These are phyloP conservation scores for Talaromyces pinophilus DNA, from an alignment of 2,329 filamentous ascomycete genomes.

Conservation along the genomic window DNA sequence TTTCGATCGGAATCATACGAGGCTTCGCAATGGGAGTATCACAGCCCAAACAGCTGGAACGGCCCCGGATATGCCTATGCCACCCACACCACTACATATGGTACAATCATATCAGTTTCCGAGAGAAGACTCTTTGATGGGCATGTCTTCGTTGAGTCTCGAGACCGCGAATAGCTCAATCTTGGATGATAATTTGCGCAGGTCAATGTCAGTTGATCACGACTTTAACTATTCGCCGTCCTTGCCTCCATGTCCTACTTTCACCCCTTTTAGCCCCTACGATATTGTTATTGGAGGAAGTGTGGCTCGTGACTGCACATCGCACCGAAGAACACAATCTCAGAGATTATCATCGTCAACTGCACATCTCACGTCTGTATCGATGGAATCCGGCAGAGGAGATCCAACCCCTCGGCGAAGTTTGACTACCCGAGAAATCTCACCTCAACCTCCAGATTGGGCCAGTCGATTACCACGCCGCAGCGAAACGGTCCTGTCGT, in stretches of 20 bases:
- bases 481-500: constrained; percentile 35
- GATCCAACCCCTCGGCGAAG: constrained; percentile 36
- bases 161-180: constrained; percentile 44
- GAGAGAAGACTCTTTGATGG: constrained; percentile 38
- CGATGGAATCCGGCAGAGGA: constrained; percentile 30
- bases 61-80: constrained; percentile 40
- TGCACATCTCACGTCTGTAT: constrained; percentile 32
- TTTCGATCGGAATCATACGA: constrained; percentile 29
- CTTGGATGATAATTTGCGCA: constrained; percentile 35
- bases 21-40: constrained; percentile 37
- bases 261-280: constrained; percentile 40
- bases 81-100: constrained; percentile 37
- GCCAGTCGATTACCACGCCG: constrained; percentile 32
- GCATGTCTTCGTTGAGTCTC: constrained; percentile 40
- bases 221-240: constrained; percentile 34
- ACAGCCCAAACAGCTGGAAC: constrained; percentile 37
- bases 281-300: constrained; percentile 37
- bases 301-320: constrained; percentile 34
- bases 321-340: constrained; percentile 28
- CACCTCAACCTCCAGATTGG: constrained; percentile 31
- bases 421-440: constrained; percentile 35
- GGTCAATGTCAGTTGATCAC: constrained; percentile 32
- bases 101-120: constrained; percentile 36
- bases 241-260: constrained; percentile 38
- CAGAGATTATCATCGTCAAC: constrained; percentile 27